Conservation (phyloP, 257 asterid genomes). For the Nemophila menziesii region DNA sequence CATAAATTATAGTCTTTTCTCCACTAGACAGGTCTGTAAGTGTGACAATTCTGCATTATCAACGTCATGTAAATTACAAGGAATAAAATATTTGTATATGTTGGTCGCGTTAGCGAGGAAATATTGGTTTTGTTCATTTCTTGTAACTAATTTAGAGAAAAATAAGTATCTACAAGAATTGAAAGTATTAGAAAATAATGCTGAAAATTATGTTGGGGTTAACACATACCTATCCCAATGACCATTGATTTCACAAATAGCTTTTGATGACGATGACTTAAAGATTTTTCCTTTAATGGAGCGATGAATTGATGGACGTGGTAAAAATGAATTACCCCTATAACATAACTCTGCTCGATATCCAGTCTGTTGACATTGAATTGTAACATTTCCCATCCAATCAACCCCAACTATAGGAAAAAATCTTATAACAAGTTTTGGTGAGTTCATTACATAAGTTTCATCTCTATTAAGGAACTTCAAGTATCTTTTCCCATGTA, state of each 20-base stretch:
- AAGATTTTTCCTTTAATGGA: slow-evolving; percentile 55
- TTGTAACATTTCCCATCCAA: slow-evolving; percentile 59
- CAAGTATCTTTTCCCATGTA: slow-evolving; percentile 42
- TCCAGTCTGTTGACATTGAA: slow-evolving; percentile 54
- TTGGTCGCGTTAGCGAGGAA: too few species aligned
- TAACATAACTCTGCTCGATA: slow-evolving; percentile 55
- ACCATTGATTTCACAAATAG: slow-evolving; percentile 51
- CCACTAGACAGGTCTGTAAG: slow-evolving; percentile 38
- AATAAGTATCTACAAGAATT: not conserved
- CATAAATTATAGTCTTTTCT: slow-evolving; percentile 36
- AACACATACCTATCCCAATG: slow-evolving; percentile 72
- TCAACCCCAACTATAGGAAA: slow-evolving; percentile 62
- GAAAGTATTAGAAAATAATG: too few species aligned
- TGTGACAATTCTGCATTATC: slow-evolving; percentile 32
- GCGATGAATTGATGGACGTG: slow-evolving; percentile 33
- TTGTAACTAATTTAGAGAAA: too few species aligned
- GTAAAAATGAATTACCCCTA: slow-evolving; percentile 37
- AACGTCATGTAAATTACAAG: not conserved
- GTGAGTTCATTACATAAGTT: slow-evolving; percentile 59
- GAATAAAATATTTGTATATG: too few species aligned
- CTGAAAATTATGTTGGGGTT: not conserved
- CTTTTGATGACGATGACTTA: slow-evolving; percentile 30
- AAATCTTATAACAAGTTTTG: slow-evolving; percentile 56
- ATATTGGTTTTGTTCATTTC: not conserved
- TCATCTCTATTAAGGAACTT: slow-evolving; percentile 45